Conservation (phyloP, 2,329 filamentous ascomycete species). For the Aspergillus sp. region DNA sequence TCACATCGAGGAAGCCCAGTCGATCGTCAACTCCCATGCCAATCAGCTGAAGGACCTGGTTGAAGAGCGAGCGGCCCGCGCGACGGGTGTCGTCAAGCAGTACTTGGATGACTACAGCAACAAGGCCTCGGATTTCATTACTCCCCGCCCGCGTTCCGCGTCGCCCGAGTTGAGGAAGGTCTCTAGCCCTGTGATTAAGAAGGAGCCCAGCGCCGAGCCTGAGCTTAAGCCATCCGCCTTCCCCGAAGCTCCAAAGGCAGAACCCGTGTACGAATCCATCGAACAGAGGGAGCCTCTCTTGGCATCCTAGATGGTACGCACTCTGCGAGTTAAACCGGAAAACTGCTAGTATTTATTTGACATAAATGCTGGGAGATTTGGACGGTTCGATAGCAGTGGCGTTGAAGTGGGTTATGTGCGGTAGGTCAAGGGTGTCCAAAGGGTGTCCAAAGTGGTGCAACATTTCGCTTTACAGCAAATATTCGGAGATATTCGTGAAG, state of each 20-base stretch:
- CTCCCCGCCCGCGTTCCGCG: conserved; percentile 20
- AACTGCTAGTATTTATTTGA: neutral
- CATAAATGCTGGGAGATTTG: neutral
- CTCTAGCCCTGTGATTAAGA: conserved; percentile 14
- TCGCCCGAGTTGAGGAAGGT: conserved; percentile 28
- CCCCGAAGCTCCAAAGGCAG: conserved; percentile 40
- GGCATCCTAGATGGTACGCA: conserved; percentile 17
- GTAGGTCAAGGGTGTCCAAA: too few species aligned
- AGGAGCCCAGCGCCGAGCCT: conserved; percentile 34
- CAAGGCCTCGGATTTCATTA: conserved; percentile 54
- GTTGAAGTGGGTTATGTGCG: neutral
- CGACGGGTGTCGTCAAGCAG: conserved; percentile 51
- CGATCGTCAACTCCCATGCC: conserved; percentile 52
- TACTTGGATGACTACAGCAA: conserved; percentile 55
- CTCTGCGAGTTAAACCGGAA: neutral
- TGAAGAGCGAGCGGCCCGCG: conserved; percentile 53
- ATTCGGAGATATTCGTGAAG: neutral
- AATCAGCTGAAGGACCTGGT: conserved; percentile 55
- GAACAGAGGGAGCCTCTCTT: conserved; percentile 31
- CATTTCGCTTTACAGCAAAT: too few species aligned
- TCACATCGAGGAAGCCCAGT: conserved; percentile 49
- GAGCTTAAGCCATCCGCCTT: conserved; percentile 44
- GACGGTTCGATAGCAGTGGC: neutral
- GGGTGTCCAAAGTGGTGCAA: too few species aligned
- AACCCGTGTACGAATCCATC: conserved; percentile 26